These are phyloP conservation scores for Ettlia oleoabundans DNA, from an alignment of 139 green algal species.

Conservation along the genomic window DNA sequence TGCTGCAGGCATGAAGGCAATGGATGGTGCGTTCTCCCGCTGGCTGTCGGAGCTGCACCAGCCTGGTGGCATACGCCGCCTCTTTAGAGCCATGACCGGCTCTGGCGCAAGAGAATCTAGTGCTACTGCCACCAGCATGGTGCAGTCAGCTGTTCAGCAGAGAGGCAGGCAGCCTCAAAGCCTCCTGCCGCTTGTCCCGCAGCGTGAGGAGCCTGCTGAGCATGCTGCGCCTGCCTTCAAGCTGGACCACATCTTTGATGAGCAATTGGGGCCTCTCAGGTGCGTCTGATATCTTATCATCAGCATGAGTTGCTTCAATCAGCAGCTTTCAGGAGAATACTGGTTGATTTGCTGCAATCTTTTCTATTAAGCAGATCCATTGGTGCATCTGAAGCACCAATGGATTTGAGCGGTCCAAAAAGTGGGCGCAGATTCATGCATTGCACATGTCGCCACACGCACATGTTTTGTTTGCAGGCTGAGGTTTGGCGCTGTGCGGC, in stretches of 20 bases:
- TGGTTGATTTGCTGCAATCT: neutral
- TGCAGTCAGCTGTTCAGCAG: no score
- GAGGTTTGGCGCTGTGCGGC: neutral
- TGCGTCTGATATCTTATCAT: no score
- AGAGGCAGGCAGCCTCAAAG: neutral
- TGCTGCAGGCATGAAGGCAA: neutral
- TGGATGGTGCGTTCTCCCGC: slow-evolving; percentile 22
- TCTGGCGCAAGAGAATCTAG: neutral
- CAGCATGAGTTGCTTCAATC: no score
- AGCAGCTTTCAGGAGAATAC: no score
- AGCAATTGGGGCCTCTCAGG: neutral
- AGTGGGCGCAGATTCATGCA: no score
- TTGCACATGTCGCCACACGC: no score
- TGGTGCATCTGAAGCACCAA: no score
- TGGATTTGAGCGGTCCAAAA: no score
- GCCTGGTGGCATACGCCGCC: neutral
- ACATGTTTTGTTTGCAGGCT: no score
- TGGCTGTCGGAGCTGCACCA: neutral
- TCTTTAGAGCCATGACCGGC: neutral
- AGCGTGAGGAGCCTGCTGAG: no score
- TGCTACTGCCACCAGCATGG: neutral
- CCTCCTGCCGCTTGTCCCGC: neutral
- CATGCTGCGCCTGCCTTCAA: neutral
- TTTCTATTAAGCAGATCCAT: no score
- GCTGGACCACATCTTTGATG: slow-evolving; percentile 4